These are phyloP conservation scores for Didymella segeticola DNA, from an alignment of 2,329 filamentous ascomycete species.

Conservation along the genomic window DNA sequence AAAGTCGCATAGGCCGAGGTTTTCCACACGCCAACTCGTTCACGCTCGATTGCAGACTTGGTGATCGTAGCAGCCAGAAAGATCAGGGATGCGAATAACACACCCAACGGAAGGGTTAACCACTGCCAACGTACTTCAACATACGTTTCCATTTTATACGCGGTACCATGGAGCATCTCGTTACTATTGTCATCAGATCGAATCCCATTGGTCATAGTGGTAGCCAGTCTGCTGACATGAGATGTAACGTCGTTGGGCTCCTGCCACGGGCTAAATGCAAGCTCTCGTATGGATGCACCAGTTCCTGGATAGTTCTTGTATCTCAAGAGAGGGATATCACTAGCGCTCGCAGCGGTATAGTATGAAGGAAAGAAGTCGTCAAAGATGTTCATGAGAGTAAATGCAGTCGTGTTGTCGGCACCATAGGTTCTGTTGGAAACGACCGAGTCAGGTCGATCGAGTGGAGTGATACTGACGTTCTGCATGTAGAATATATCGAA, in stretches of 20 bases:
- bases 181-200: conserved; percentile 13
- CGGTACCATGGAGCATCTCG: conserved; percentile 9
- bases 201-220: conserved; percentile 28
- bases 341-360: conserved; percentile 8
- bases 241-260: conserved; percentile 30
- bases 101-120: conserved; percentile 32
- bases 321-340: background rate
- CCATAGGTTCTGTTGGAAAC: conserved; percentile 4
- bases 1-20: conserved; percentile 38
- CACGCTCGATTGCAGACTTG: conserved; percentile 23
- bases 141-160: conserved; percentile 22
- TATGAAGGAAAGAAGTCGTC: conserved; percentile 31
- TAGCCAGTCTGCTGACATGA: conserved; percentile 29
- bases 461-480: no score
- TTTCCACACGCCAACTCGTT: conserved; percentile 32
- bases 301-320: background rate
- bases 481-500: background rate
- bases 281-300: background rate
- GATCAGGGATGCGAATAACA: conserved; percentile 26
- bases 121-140: conserved; percentile 35
- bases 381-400: conserved; percentile 12
- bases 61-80: conserved; percentile 36
- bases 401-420: conserved; percentile 16
- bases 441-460: no score
- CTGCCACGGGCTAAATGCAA: conserved; percentile 24